These are phyloP conservation scores for Cryptococcus sp. DNA, from an alignment of 1,284 basidiomycete genomes.

Conservation along the genomic window DNA sequence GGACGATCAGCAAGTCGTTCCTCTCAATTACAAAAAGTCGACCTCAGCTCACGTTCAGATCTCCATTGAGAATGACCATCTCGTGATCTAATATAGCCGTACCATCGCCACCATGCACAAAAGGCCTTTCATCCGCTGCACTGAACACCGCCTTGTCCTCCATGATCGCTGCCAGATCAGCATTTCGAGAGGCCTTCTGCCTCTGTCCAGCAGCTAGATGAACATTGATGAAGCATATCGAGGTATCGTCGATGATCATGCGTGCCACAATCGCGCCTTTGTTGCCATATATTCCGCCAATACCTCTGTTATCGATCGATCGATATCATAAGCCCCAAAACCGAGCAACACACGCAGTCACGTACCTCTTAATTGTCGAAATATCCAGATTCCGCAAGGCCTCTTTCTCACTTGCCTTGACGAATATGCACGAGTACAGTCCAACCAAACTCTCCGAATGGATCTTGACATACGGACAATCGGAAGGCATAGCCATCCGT, in stretches of 20 bases:
- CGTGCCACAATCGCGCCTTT: slow-evolving; percentile 92
- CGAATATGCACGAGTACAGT: slow-evolving; percentile 83
- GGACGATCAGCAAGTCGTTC: not conserved
- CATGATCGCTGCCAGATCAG: slow-evolving; percentile 79
- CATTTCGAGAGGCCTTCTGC: slow-evolving; percentile 77
- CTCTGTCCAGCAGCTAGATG: slow-evolving; percentile 93
- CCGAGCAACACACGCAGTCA: not conserved
- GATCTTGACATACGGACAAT: slow-evolving; percentile 72
- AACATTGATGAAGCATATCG: slow-evolving; percentile 91
- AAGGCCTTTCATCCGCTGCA: slow-evolving; percentile 62
- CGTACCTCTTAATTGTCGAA: slow-evolving; percentile 70
- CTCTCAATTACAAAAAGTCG: not conserved
- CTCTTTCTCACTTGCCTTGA: slow-evolving; percentile 54
- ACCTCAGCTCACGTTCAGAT: slow-evolving; percentile 53
- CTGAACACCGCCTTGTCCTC: slow-evolving; percentile 77
- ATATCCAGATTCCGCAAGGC: slow-evolving; percentile 71
- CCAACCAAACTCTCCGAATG: slow-evolving; percentile 89
- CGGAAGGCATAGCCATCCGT: slow-evolving; percentile 65
- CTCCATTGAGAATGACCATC: slow-evolving; percentile 77
- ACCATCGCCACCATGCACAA: slow-evolving; percentile 87
- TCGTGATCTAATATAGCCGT: slow-evolving; percentile 95
- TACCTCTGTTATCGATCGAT: slow-evolving; percentile 60
- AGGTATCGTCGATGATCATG: slow-evolving; percentile 87
- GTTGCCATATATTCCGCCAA: slow-evolving; percentile 91
- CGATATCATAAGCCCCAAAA: not conserved